Base-by-base conservation (phyloP, 2,329 filamentous ascomycete genomes). In the Apiospora aurea region DNA sequence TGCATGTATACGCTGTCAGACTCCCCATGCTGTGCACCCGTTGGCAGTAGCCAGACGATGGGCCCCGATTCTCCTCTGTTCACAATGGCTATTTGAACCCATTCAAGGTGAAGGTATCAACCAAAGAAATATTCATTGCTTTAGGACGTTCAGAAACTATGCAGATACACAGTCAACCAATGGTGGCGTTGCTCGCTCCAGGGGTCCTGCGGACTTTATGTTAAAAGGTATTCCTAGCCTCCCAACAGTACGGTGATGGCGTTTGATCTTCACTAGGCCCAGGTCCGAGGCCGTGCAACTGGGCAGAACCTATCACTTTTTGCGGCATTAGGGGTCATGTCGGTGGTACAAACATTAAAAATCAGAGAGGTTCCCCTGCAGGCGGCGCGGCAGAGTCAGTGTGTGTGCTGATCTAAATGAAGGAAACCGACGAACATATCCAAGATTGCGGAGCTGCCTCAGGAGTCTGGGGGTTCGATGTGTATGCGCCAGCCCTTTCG, bases 351-450 rank as follows among this genome's bases (percentile, higher is more conserved):
- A 14, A 21, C 57, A 24, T 34, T 64, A 41, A 41, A 64, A 14
- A 8, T n/a, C 34, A 64, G 8, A 41, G 21, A 41, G 57, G 24
- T 34, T 34, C 41, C 57, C 57, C 57, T 64, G 34, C 57, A n/a
- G 34, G 18, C 18, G 57, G 57, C 34, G 18, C 34, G 18, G 57
- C 34, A 41, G 57, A 21, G 10, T 21, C 8, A 6, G 11, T 41
- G 57, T 41, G 41, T 64, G 57, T 8, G 57, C 13, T 64, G 57
- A 64, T 64, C 57, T 64, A 64, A 64, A 64, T 41, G 34, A 64
- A 38, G 57, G 57, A 18, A 64, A 38, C n/a, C 34, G 57, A 5
- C 53, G 53, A 11, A 18, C 4, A 61, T 61, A 21, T 10, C 57
- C 29, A 64, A 64, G 57, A 64, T 64, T 64, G 57, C 57, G 34